Conservation (phyloP, 768 basidiomycete genomes). For the Naematelia encephala region DNA sequence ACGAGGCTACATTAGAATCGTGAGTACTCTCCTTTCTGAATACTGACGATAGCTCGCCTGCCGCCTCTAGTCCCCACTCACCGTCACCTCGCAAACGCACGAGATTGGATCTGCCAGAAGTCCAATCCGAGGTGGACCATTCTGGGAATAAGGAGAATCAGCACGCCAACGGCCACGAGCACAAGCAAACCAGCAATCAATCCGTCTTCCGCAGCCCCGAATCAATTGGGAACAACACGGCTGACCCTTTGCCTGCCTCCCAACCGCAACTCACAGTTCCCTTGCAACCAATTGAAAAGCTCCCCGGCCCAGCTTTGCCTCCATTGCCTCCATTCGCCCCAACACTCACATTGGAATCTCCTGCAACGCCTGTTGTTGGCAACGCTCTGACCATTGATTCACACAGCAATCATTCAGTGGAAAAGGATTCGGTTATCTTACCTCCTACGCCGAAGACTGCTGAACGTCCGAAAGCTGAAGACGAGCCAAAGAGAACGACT, state of each 20-base stretch:
- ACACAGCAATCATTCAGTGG: background rate
- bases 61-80: constrained; percentile 5
- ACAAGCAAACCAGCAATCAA: background rate
- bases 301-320: background rate
- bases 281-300: background rate
- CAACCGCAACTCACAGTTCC: background rate
- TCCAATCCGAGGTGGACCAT: no score
- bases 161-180: no score
- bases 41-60: background rate
- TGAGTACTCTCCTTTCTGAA: background rate
- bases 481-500: background rate
- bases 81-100: constrained; percentile 25
- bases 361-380: constrained; percentile 2
- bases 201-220: background rate
- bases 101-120: background rate
- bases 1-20: background rate
- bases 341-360: constrained; percentile 8
- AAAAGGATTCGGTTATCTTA: background rate
- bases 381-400: constrained; percentile 14
- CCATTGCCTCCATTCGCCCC: constrained; percentile 22
- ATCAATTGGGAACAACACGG: background rate
- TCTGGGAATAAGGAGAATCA: no score
- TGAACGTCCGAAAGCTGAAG: constrained; percentile 3
- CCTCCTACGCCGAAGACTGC: constrained; percentile 30
- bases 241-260: background rate